Conservation (phyloP, 73 alveolate genomes). For the Urostyla sp. region DNA sequence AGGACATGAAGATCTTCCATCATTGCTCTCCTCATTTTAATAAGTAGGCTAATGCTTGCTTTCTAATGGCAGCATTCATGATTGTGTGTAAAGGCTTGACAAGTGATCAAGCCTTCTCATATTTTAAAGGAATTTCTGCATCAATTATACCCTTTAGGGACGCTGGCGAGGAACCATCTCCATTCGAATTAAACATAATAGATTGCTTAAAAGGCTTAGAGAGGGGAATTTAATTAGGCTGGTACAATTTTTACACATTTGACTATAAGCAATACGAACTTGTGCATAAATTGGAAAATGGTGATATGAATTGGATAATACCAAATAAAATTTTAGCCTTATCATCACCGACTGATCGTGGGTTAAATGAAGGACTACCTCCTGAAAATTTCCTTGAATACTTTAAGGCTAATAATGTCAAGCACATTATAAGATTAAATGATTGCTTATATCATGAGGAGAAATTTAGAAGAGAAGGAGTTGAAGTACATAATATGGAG, state of each 20-base stretch:
- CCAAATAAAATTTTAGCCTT: constrained; percentile 71
- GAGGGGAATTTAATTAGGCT: constrained; percentile 46
- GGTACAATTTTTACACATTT: constrained; percentile 73
- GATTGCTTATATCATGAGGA: constrained; percentile 65
- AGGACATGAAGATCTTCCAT: constrained; percentile 62
- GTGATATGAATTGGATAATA: constrained; percentile 80
- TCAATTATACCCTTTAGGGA: constrained; percentile 60
- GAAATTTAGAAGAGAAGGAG: constrained; percentile 10
- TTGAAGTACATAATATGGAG: constrained; percentile 47
- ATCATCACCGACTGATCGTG: constrained; percentile 51
- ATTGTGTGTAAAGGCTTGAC: constrained; percentile 55
- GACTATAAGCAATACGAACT: constrained; percentile 64
- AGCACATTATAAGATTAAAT: constrained; percentile 72
- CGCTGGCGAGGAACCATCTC: constrained; percentile 67
- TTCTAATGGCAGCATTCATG: constrained; percentile 72
- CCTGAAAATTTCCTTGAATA: constrained; percentile 4
- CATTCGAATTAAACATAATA: constrained; percentile 53
- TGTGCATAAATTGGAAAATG: constrained; percentile 67
- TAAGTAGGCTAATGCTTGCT: constrained; percentile 74
- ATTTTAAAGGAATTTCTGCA: constrained; percentile 41
- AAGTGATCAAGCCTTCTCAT: constrained; percentile 66
- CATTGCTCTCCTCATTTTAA: constrained; percentile 52
- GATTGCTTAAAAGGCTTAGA: constrained; percentile 58
- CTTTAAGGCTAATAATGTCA: constrained; percentile 63
- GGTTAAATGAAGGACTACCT: not conserved